These are phyloP conservation scores for Suillus subalutaceus DNA, from an alignment of 768 basidiomycete species.

Conservation along the genomic window DNA sequence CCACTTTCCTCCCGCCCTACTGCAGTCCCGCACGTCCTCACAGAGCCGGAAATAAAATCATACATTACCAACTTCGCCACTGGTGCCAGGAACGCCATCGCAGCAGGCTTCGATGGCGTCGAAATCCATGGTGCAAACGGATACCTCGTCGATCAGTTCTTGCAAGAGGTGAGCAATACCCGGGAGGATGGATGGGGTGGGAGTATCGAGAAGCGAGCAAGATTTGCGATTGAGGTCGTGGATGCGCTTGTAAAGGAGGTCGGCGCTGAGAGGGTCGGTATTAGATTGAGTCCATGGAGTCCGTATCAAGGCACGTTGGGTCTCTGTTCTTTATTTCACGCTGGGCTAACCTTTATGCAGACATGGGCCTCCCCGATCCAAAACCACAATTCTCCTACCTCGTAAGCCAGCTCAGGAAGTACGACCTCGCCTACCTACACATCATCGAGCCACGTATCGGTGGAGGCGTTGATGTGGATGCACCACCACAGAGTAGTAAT, in stretches of 20 bases:
- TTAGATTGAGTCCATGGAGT: slow-evolving; percentile 48
- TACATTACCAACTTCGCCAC: slow-evolving; percentile 46
- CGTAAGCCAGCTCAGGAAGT: slow-evolving; percentile 26
- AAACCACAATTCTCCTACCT: slow-evolving; percentile 40
- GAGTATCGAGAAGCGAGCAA: slow-evolving; percentile 46
- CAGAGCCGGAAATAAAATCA: slow-evolving; percentile 45
- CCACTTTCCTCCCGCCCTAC: slow-evolving; percentile 15
- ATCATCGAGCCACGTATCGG: slow-evolving; percentile 36
- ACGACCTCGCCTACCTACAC: slow-evolving; percentile 46
- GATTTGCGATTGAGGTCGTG: slow-evolving; percentile 51
- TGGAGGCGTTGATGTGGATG: slow-evolving; percentile 10
- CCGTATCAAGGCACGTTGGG: slow-evolving; percentile 32
- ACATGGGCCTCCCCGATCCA: slow-evolving; percentile 39
- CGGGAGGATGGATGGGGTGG: slow-evolving; percentile 56
- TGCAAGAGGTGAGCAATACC: slow-evolving; percentile 42
- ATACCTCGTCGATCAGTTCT: slow-evolving; percentile 43
- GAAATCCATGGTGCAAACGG: slow-evolving; percentile 41
- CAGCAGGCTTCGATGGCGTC: slow-evolving; percentile 66
- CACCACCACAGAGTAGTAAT: slow-evolving; percentile 21
- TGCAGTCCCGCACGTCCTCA: slow-evolving; percentile 41
- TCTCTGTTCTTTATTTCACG: slow-evolving; percentile 4
- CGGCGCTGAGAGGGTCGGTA: slow-evolving; percentile 45
- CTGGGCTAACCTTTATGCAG: slow-evolving; percentile 21
- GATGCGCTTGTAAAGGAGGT: slow-evolving; percentile 43
- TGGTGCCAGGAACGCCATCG: slow-evolving; percentile 55